Base-by-base conservation (phyloP, 2,329 filamentous ascomycete genomes). In the Daldinia eschscholtzii region DNA sequence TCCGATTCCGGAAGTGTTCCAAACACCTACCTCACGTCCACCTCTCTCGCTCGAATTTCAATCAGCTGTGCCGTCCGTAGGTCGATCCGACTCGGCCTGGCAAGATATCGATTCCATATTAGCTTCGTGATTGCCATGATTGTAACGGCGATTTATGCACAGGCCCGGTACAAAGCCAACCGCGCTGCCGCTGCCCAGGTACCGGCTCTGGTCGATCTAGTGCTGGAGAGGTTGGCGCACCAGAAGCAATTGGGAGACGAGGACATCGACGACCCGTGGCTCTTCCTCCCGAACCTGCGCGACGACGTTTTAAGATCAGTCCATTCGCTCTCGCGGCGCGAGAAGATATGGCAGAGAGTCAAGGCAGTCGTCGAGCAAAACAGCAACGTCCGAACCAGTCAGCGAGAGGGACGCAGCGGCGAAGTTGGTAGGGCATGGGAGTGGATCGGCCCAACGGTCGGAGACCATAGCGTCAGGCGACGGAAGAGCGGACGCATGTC, bases 1-100 rank as follows among this genome's bases (percentile, higher is more conserved):
- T 81, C 84, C 85, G 80, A 83, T 88, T 85, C 87, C 87, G 83
- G 82, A 83, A 80, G 84, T 86, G 82, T 89, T 89, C 77, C 85
- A 84, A 79, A 80, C 81, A 83, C 85, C 85, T 83, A 83, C 81
- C 88, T 98, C 86, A 88, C 89, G 82, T 95, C 92, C 83, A 92
- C 88, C 85, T 97, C 93, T 86, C 92, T 97, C 91, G 92, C 94
- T 87, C 88, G 92, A 81, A 87, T 98, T 91, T 88, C 94, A 84
- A 86, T 98, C 91, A 79, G 83, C 84, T 98, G 93, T 83, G 88
- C 92, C 82, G 76, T 93, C 91, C 88, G 88, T 80, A 87, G 92
- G 84, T 92, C 90, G 82, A 81, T 94, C 88, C 86, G 91, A 83
- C 88, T 91, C 87, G 88, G 91, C 80, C 76, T 96, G 92, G 93